These are phyloP conservation scores for Nicotiana rustica DNA, from an alignment of 305 asterid genomes.

Conservation along the genomic window DNA sequence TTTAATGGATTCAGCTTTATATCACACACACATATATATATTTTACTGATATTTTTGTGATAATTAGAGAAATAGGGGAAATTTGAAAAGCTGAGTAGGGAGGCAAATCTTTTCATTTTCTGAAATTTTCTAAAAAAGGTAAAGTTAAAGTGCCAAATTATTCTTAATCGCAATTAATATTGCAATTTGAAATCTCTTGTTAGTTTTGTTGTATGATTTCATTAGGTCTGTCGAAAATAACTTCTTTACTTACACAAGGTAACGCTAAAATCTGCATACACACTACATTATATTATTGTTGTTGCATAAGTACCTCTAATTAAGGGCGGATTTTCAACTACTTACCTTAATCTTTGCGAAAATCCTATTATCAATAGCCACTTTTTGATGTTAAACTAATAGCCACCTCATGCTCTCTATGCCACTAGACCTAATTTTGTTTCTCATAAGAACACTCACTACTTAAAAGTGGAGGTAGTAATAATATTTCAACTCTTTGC, in stretches of 20 bases:
- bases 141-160: background rate
- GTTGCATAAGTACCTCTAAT: too few species aligned
- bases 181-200: background rate
- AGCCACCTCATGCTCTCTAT: conserved; percentile 3
- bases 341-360: too few species aligned
- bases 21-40: too few species aligned
- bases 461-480: conserved; percentile 12
- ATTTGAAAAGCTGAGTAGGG: background rate
- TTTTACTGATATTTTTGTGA: too few species aligned
- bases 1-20: too few species aligned
- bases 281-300: too few species aligned
- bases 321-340: too few species aligned
- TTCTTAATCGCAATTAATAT: background rate
- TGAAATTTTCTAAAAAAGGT: conserved; percentile 24
- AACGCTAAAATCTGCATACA: too few species aligned
- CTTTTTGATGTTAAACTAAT: background rate
- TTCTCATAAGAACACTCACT: background rate
- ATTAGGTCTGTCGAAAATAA: too few species aligned
- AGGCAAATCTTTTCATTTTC: conserved; percentile 7
- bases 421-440: conserved; percentile 15
- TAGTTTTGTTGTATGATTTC: background rate
- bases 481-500: background rate
- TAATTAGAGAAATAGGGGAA: too few species aligned
- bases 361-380: too few species aligned
- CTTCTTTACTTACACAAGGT: too few species aligned